Conservation (phyloP, 176 grass and related monocot species). For the Hyparrhenia diplandra region DNA sequence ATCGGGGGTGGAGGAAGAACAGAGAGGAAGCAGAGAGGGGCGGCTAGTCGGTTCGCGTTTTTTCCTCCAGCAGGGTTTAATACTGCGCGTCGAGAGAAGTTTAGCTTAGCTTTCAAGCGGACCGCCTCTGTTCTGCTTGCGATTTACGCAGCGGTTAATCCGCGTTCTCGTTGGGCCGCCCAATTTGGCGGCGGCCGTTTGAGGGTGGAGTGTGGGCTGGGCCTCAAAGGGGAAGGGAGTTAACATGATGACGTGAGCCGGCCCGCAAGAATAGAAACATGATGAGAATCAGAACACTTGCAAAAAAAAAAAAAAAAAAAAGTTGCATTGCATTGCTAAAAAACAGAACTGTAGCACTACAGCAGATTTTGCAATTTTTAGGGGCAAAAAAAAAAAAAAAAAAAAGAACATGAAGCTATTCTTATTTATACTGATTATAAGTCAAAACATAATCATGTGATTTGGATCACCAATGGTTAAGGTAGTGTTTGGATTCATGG, state of each 20-base stretch:
- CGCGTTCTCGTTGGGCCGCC: not conserved
- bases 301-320: too few species aligned
- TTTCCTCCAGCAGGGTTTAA: not conserved
- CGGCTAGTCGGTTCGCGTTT: not conserved
- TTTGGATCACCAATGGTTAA: not conserved
- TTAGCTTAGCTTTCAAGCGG: conserved; percentile 34
- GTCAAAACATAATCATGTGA: not conserved
- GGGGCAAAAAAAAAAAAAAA: too few species aligned
- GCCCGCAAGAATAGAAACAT: not conserved
- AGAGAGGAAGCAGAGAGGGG: not conserved
- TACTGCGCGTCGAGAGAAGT: not conserved
- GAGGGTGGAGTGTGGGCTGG: not conserved
- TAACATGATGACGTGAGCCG: not conserved
- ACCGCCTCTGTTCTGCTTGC: not conserved
- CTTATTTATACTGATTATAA: not conserved
- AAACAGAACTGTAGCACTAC: too few species aligned
- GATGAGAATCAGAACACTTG: not conserved
- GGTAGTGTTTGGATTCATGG: too few species aligned
- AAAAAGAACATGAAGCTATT: not conserved
- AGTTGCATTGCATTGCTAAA: not conserved
- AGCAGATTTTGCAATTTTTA: not conserved
- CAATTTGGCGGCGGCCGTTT: not conserved
- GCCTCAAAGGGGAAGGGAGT: not conserved
- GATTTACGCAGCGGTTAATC: conserved; percentile 5
- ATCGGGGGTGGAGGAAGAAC: not conserved